Evolutionary conservation across 1,139 yeast genomes (phyloP).

Genomic region (Meyerozyma sp.): DNA sequence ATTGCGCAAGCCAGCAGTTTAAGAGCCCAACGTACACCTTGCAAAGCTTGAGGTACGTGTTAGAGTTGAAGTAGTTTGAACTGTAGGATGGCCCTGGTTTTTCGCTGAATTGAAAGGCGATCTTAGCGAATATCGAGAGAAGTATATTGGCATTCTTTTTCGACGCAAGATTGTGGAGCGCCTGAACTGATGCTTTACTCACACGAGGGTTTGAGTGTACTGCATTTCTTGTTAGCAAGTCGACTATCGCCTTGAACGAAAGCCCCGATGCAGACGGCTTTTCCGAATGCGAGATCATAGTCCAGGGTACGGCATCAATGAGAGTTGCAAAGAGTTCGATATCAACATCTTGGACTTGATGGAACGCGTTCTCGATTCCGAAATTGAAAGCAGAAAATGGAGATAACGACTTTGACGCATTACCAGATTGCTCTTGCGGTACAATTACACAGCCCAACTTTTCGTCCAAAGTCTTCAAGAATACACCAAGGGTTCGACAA

Average conservation of each 20-base stretch:
- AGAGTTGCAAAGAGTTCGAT: slow-evolving; percentile 65
- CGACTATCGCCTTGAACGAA: slow-evolving; percentile 60
- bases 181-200: slow-evolving; percentile 55
- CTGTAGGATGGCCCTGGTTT: slow-evolving; percentile 47
- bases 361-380: slow-evolving; percentile 39
- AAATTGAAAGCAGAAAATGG: slow-evolving; percentile 48
- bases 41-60: slow-evolving; percentile 55
- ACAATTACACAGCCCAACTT: slow-evolving; percentile 48
- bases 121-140: slow-evolving; percentile 70
- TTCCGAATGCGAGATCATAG: slow-evolving; percentile 39
- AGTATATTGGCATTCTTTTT: slow-evolving; percentile 68
- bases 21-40: slow-evolving; percentile 73
- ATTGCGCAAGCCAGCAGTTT: slow-evolving; percentile 73
- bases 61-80: slow-evolving; percentile 49
- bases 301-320: slow-evolving; percentile 67
- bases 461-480: slow-evolving; percentile 57
- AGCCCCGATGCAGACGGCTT: slow-evolving; percentile 35
- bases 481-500: slow-evolving; percentile 52
- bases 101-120: slow-evolving; percentile 77
- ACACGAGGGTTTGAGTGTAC: slow-evolving; percentile 61
- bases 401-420: slow-evolving; percentile 17
- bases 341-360: slow-evolving; percentile 31
- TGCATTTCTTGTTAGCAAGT: slow-evolving; percentile 69
- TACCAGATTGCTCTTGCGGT: slow-evolving; percentile 13
- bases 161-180: slow-evolving; percentile 63